phyloP scores from a whole-genome alignment of 306 rosid genomes.

The Fragaria nilgerrensis region DNA sequence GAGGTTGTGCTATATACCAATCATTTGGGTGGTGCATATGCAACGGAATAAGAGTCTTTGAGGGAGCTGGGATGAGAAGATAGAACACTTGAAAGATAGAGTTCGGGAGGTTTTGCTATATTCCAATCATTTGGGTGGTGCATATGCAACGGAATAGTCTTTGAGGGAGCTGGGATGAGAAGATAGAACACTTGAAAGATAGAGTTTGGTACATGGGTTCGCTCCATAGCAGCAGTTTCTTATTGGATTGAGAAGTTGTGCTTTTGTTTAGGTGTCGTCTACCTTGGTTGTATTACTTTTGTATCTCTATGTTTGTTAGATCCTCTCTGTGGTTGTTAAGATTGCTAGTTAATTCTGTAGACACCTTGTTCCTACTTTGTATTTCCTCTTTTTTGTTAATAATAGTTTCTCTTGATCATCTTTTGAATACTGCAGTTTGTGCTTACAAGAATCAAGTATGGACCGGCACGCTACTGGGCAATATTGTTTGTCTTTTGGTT shows the following conservation, averaged over 20 bases:
- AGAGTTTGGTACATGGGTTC: neutral
- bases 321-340: neutral
- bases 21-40: neutral
- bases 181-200: neutral
- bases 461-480: slow-evolving; percentile 99
- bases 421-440: slow-evolving; percentile 68
- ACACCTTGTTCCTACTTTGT: neutral
- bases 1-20: neutral
- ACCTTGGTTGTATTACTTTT: neutral
- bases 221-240: neutral
- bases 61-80: neutral
- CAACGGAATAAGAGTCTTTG: neutral
- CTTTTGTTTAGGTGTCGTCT: neutral
- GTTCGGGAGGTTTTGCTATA: neutral
- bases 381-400: neutral
- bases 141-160: neutral
- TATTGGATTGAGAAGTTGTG: neutral
- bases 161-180: neutral
- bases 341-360: neutral
- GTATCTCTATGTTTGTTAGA: neutral
- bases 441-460: slow-evolving; percentile 92
- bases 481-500: slow-evolving; percentile 96
- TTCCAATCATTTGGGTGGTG: neutral
- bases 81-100: neutral
- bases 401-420: slow-evolving; percentile 1